Base-by-base conservation (phyloP, 805 yeast species). In the Suhomyces pyralidae region DNA sequence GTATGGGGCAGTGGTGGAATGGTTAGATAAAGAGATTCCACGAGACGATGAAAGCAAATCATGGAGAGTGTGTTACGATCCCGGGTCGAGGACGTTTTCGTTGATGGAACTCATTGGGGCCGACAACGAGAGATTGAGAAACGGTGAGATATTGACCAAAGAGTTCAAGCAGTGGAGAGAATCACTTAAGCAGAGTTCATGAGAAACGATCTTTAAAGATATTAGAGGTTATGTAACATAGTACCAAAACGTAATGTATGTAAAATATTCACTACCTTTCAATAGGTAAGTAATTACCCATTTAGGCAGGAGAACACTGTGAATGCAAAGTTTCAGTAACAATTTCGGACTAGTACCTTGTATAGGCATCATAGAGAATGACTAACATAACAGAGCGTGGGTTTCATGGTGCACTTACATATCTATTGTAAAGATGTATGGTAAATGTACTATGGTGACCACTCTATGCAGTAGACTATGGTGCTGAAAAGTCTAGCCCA, bases 1-100 rank as follows among this genome's bases (percentile, higher is more conserved):
- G 83, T 88, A 90, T 67, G 93, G 93, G 3, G 91, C 94, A 0
- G 79, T 86, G 17, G 73, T 90, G 50, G 90, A 88, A 52, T 91
- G 97, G 97, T 65, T 93, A 32, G 74, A 74, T 42, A 77, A 76
- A 20, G 63, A 58, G 46, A 56, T 76, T 17, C 86, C 89, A 10
- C 71, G 75, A 26, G 81, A 81, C 43, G 70, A 64, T 48, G 83
- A 83, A 53, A 66, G 70, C 20, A 79, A 72, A 46, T 79, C 81
- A 1, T 82, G 80, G 75, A 73, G 78, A 51, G 69, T 84, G 54
- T 75, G 78, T n/a, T 88, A 79, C 62, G 83, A 81, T 57, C 79
- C 86, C 1, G 70, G 73, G 7, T 78, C 81, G 28, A 78, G 81
- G 50, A 74, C 83, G 20, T 78, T 86, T 50, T 70, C 79, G 15